Base-by-base conservation (phyloP, 2,329 filamentous ascomycete genomes). In the Paradendryphiella salina region DNA sequence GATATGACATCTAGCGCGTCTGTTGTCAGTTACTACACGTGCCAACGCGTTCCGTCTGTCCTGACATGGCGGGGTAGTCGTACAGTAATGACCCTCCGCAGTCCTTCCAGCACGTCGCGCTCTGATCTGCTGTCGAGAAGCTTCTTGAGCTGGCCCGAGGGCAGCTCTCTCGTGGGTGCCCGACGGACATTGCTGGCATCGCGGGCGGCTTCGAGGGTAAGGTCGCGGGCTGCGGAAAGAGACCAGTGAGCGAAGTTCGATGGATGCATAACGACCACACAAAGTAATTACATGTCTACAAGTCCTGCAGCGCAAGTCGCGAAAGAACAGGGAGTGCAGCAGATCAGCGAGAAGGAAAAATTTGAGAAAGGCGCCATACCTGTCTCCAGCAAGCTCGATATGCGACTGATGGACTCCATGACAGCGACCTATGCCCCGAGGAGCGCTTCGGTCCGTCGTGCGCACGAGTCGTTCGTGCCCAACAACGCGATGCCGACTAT, bases 391-490 rank as follows among this genome's bases (percentile, higher is more conserved):
- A 97, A 84, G 73, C 85, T 90, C 64, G 92, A 96, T 75, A 99
- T 95, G 69, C 89, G 85, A 59, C 93, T 91, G 71, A 97, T 91
- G 17, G 93, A 96, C 83, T 99, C 94, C 94, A 99, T 99, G 52
- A 59, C 61, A 29, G 52, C 56, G 37, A 37, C 40, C 50, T 52
- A 46, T 44, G 52, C 55, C 52, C 52, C 39, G 10, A 31, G 53
- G 39, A 52, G 54, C 53, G 50, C 53, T 42, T 58, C 51, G 50
- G 56, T 54, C 57, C 54, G 56, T 54, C 34, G 53, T 40, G 54
- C 31, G 41, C 49, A 46, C 52, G 28, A 44, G 36, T 54, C 36
- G 31, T 43, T 35, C 41, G 40, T 48, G 34, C 56, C 41, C 50
- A 49, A 60, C 52, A 57, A 54, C 54, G 47, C 39, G 31, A 41